phyloP scores from a whole-genome alignment of 1,139 yeast genomes.

The Dujonia santamariae region DNA sequence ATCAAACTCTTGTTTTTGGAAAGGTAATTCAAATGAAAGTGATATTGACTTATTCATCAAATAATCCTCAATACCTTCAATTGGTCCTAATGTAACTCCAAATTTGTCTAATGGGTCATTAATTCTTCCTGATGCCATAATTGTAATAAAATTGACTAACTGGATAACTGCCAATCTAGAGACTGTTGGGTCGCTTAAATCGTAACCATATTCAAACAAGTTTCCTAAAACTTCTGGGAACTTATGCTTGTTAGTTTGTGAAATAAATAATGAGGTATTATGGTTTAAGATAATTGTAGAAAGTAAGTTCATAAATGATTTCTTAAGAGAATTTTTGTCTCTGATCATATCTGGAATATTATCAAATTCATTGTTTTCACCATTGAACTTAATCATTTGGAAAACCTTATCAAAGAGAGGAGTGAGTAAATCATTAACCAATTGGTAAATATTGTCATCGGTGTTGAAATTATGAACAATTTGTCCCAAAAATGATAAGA shows the following conservation, averaged over 20 bases:
- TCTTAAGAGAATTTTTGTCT: slow-evolving; percentile 61
- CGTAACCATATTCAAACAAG: slow-evolving; percentile 64
- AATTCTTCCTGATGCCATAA: slow-evolving; percentile 67
- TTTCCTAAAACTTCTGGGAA: slow-evolving; percentile 65
- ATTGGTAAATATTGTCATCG: slow-evolving; percentile 66
- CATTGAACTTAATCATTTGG: slow-evolving; percentile 39
- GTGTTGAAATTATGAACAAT: slow-evolving; percentile 73
- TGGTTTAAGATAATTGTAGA: slow-evolving; percentile 73
- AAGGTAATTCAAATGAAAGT: slow-evolving; percentile 75
- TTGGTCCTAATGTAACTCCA: slow-evolving; percentile 49
- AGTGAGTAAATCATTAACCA: slow-evolving; percentile 67
- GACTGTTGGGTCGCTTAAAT: slow-evolving; percentile 49
- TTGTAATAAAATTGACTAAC: slow-evolving; percentile 60
- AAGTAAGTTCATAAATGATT: slow-evolving; percentile 66
- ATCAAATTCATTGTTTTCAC: slow-evolving; percentile 27
- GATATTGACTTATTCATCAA: slow-evolving; percentile 68
- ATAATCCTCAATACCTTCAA: slow-evolving; percentile 72
- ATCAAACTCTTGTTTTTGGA: slow-evolving; percentile 59
- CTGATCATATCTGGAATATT: slow-evolving; percentile 51
- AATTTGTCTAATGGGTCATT: slow-evolving; percentile 52
- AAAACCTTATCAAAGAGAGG: slow-evolving; percentile 73
- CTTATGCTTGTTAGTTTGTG: slow-evolving; percentile 59
- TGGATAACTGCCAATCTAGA: slow-evolving; percentile 72
- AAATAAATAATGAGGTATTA: slow-evolving; percentile 71
- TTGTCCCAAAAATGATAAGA: slow-evolving; percentile 84